A percentile compares a stretch with the other conserved stretches of the same genome.
Conservation (phyloP, 176 grass and related monocot genomes). For the Oryza officinalis region DNA sequence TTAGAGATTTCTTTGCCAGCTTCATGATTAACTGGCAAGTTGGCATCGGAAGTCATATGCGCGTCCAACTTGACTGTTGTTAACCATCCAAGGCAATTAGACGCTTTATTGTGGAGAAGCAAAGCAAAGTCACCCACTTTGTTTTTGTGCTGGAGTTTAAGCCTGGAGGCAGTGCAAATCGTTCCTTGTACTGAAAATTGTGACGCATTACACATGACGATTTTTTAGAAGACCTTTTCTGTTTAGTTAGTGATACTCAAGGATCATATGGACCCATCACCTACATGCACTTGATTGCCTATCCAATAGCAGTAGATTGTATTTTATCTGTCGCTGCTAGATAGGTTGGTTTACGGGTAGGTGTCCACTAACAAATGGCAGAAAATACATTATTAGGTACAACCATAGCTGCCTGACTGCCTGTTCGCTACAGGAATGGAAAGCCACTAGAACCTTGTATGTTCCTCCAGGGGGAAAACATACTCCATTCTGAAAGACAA, state of each 20-base stretch:
- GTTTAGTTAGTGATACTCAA: neutral
- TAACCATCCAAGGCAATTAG: neutral
- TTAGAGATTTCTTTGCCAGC: neutral
- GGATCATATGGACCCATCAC: neutral
- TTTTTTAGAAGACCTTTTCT: neutral
- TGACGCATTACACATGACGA: neutral
- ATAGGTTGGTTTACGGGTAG: neutral
- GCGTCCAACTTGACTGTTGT: neutral
- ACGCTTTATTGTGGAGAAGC: neutral
- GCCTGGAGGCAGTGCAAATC: neutral
- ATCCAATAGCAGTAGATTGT: neutral
- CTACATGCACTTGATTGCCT: neutral
- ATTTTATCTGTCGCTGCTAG: neutral
- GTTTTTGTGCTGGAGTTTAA: neutral
- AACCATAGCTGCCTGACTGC: neutral
- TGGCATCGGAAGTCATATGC: neutral
- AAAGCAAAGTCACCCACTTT: neutral
- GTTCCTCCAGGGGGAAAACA: neutral
- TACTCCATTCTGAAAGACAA: neutral
- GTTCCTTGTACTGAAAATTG: neutral
- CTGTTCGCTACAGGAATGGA: neutral
- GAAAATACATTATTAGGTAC: neutral
- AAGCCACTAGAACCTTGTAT: neutral
- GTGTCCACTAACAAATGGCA: constrained; percentile 6
- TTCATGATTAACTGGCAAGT: neutral